phyloP scores from a whole-genome alignment of 2,329 filamentous ascomycete genomes.

The Claviceps paspali region DNA sequence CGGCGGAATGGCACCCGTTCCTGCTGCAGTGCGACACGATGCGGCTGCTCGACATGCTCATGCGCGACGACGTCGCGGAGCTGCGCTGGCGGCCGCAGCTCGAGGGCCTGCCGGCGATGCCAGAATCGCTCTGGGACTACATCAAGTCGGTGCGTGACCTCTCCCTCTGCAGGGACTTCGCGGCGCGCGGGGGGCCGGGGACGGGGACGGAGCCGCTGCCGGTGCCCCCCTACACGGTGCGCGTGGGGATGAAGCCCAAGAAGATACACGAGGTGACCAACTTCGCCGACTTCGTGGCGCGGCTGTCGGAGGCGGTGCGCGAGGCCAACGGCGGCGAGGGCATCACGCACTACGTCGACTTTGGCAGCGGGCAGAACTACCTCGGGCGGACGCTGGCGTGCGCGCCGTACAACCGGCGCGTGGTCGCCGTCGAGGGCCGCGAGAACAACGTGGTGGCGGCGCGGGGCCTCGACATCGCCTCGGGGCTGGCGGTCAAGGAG shows the following conservation, averaged over 20 bases:
- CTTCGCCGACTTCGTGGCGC: slow-evolving; percentile 72
- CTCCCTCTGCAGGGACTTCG: slow-evolving; percentile 49
- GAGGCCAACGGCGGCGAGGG: slow-evolving; percentile 33
- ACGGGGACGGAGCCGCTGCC: slow-evolving; percentile 26
- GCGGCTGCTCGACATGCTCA: slow-evolving; percentile 63
- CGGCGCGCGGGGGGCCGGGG: slow-evolving; percentile 18
- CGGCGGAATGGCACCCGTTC: slow-evolving; percentile 68
- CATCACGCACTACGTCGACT: slow-evolving; percentile 84
- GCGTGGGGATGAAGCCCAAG: slow-evolving; percentile 88
- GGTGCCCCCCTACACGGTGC: slow-evolving; percentile 52
- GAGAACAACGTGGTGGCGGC: slow-evolving; percentile 78
- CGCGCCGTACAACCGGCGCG: slow-evolving; percentile 68
- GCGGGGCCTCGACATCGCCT: slow-evolving; percentile 67
- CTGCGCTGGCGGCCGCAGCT: slow-evolving; percentile 10
- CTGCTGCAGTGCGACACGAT: slow-evolving; percentile 57
- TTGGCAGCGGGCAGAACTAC: slow-evolving; percentile 94
- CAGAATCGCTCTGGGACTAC: slow-evolving; percentile 52
- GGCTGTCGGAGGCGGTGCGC: slow-evolving; percentile 38
- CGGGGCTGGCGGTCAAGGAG: slow-evolving; percentile 58
- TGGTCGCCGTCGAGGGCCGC: slow-evolving; percentile 81
- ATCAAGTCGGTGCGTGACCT: slow-evolving; percentile 55
- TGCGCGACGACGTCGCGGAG: slow-evolving; percentile 55
- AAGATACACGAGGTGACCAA: slow-evolving; percentile 88
- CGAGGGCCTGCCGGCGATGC: slow-evolving; percentile 23
- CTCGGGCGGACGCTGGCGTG: slow-evolving; percentile 77